Base-by-base conservation (phyloP, 164 flowering plant genomes). In the Sextonia rubra region DNA sequence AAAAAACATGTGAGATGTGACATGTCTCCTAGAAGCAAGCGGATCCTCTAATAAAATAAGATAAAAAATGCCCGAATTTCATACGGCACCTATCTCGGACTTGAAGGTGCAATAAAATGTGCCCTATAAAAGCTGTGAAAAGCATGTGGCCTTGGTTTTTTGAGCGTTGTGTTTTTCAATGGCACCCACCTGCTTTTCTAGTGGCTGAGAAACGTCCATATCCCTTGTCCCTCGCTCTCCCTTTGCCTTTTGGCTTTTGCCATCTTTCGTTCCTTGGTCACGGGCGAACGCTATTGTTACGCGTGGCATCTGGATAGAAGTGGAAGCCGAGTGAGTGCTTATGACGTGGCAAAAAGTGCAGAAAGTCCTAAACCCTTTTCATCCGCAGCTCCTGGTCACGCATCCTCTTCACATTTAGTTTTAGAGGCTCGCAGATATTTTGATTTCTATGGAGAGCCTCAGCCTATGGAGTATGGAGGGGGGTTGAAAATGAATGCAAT, bases 281-380 rank as follows among this genome's bases (percentile, higher is more conserved):
- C 44, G 44, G 44, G 11, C 44, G 5, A 0, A 37, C 44, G 11
- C 6, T 7, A 37, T 3, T 5, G 44, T 4, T 8, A 71, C 73
- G 30, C 78, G 76, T 76, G 78, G 62, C 76, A 52, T 47, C 37
- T 37, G 29, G 22, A 15, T 44, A n/a, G 27, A 29, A 12, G 30
- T n/a, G 32, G 32, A 71, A 63, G 44, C 66, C 44, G 44, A 37
- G 77, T 64, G 44, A 37, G 77, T 64, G 66, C 60, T 48, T 62
- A 72, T 77, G 78, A 80, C 72, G 78, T 80, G 83, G 77, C 66
- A 24, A 77, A 80, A 80, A 80, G 83, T 30, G 80, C 78, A 75
- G 44, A 60, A 73, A 73, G 71, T 66, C 47, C 60, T 14, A n/a
- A 58, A 20, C 74, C 44, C 44, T 70, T 76, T 76, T 77, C 8